Evolutionary conservation across 441 rosid genomes (phyloP).

Genomic region (Pelargonium fulgidum): DNA sequence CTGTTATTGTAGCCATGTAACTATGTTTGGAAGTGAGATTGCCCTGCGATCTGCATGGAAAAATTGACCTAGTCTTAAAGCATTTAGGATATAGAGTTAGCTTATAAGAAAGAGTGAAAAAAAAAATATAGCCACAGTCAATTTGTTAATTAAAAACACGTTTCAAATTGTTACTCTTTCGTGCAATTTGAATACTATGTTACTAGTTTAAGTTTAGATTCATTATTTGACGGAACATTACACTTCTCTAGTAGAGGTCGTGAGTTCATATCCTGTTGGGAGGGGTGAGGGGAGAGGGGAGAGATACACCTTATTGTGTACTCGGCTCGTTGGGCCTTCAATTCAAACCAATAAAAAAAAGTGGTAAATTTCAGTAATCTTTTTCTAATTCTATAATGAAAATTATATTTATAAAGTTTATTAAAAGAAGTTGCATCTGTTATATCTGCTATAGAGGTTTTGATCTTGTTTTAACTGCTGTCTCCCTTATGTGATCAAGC

Average conservation of each 20-base stretch:
- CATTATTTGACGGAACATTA: neutral
- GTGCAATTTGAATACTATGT: neutral
- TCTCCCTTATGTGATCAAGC: conserved; percentile 21
- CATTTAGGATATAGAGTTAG: neutral
- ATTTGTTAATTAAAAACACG: neutral
- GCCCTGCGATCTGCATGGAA: neutral
- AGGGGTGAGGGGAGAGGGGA: too few species aligned
- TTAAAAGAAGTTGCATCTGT: neutral
- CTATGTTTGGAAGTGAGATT: neutral
- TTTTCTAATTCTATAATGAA: too few species aligned
- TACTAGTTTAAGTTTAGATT: neutral
- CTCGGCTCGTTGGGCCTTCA: too few species aligned
- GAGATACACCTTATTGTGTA: too few species aligned
- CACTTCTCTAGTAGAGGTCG: too few species aligned
- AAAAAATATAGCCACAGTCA: neutral
- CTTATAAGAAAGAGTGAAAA: neutral
- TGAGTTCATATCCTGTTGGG: too few species aligned
- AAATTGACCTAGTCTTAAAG: neutral
- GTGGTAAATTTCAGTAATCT: too few species aligned
- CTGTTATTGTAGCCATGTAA: neutral
- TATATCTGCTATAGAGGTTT: neutral
- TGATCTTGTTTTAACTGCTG: neutral
- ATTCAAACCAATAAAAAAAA: too few species aligned
- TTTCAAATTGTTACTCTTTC: neutral
- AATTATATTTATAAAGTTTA: too few species aligned